These are phyloP conservation scores for Citrullus colocynthis DNA, from an alignment of 306 rosid species.

Conservation along the genomic window DNA sequence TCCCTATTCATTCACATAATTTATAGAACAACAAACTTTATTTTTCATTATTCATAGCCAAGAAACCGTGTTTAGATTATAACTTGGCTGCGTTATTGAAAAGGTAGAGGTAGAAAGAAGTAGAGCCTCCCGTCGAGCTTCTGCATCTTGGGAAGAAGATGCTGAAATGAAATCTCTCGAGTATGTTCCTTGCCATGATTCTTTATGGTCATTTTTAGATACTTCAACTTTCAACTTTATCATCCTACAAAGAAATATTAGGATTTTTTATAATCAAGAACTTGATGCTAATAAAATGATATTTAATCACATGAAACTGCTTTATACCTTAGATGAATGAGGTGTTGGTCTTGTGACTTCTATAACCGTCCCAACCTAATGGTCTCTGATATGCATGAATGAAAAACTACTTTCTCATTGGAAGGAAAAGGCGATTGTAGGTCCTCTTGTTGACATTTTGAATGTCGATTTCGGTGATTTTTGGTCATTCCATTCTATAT, in stretches of 20 bases:
- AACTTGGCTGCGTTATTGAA: slow-evolving; percentile 15
- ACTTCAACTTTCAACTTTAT: not conserved
- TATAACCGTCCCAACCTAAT: no score
- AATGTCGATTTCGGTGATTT: no score
- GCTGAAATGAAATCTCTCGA: slow-evolving; percentile 82
- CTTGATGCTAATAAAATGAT: not conserved
- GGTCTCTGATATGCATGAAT: no score
- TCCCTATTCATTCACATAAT: slow-evolving; percentile 7
- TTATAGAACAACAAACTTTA: not conserved
- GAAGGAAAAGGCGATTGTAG: no score
- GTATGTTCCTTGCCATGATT: slow-evolving; percentile 35
- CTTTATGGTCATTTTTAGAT: not conserved
- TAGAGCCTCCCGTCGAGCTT: slow-evolving; percentile 63
- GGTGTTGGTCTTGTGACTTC: not conserved
- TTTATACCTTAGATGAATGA: not conserved
- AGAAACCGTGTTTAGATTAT: not conserved
- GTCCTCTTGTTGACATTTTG: no score
- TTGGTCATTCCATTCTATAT: not conserved
- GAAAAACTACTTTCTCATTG: no score
- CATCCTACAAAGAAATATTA: not conserved
- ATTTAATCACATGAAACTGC: not conserved
- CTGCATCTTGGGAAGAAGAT: slow-evolving; percentile 94
- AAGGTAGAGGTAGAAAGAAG: slow-evolving; percentile 93
- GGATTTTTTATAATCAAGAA: no score
- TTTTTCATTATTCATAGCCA: not conserved